These are phyloP conservation scores for Suhomyces panamericanus DNA, from an alignment of 1,139 yeast genomes.

Conservation along the genomic window DNA sequence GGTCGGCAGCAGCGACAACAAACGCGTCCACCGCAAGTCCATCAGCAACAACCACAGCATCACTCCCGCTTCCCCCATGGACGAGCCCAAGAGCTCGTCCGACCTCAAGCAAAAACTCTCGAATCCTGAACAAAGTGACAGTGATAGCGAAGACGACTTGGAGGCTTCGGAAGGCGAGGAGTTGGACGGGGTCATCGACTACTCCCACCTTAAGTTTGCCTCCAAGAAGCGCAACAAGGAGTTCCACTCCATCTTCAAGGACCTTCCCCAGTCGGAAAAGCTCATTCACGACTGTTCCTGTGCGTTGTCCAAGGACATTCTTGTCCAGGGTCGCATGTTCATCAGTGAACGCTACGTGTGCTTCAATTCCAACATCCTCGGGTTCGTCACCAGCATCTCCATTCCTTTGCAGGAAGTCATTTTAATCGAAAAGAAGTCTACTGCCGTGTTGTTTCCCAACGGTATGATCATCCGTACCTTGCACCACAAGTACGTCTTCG, in stretches of 20 bases:
- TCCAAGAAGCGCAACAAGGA: conserved; percentile 54
- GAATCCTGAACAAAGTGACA: conserved; percentile 10
- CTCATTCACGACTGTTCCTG: conserved; percentile 68
- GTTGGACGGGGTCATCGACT: conserved; percentile 20
- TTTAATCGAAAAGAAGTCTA: conserved; percentile 68
- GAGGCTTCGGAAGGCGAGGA: conserved; percentile 16
- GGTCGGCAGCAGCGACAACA: conserved; percentile 20
- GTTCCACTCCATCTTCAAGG: conserved; percentile 62
- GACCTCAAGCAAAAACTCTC: conserved; percentile 10
- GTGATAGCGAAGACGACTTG: conserved; percentile 17
- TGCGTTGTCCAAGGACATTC: conserved; percentile 69
- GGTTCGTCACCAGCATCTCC: conserved; percentile 68
- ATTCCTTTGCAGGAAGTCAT: conserved; percentile 70
- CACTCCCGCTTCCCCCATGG: conserved; percentile 9
- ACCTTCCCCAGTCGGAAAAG: conserved; percentile 52
- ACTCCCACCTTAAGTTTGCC: conserved; percentile 30
- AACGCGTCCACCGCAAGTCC: conserved; percentile 25
- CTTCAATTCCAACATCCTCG: conserved; percentile 72
- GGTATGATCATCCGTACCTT: conserved; percentile 70
- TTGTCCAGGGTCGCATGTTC: conserved; percentile 71
- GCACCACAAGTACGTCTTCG: conserved; percentile 71
- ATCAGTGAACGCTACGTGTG: conserved; percentile 59
- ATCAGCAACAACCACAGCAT: conserved; percentile 11
- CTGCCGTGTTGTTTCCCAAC: conserved; percentile 74
- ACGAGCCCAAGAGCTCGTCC: conserved; percentile 10